phyloP scores from a whole-genome alignment of 768 basidiomycete genomes.

The Botryobasidium botryosum region DNA sequence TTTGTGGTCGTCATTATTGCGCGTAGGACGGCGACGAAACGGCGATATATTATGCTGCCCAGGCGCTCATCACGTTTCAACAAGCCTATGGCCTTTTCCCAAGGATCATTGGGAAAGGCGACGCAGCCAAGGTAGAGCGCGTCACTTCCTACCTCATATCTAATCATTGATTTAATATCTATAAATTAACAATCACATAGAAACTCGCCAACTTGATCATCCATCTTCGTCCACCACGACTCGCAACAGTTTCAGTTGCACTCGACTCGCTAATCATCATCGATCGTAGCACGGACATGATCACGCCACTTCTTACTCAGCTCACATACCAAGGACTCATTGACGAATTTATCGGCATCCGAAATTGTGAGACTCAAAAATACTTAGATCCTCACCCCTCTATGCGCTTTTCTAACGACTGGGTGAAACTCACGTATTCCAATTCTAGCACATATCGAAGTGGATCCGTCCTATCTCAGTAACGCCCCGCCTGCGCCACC shows the following conservation, averaged over 20 bases:
- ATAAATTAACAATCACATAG: conserved; percentile 24
- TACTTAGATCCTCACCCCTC: too few relatives aligned
- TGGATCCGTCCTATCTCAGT: conserved; percentile 21
- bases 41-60: conserved; percentile 70
- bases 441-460: conserved; percentile 27
- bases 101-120: conserved; percentile 83
- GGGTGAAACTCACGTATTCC: too few relatives aligned
- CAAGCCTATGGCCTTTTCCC: conserved; percentile 80
- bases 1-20: too few relatives aligned
- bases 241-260: conserved; percentile 34
- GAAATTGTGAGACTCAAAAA: conserved; percentile 56
- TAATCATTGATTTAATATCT: background rate
- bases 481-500: conserved; percentile 11
- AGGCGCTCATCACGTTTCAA: conserved; percentile 71
- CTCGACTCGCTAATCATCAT: conserved; percentile 80
- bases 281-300: conserved; percentile 85
- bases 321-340: conserved; percentile 92
- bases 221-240: conserved; percentile 31
- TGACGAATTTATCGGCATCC: conserved; percentile 81
- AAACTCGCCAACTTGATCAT: conserved; percentile 57
- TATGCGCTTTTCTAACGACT: too few relatives aligned
- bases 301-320: conserved; percentile 89
- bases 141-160: background rate
- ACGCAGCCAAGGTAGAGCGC: conserved; percentile 55
- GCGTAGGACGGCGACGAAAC: conserved; percentile 87